These are phyloP conservation scores for Stevia rebaudiana DNA, from an alignment of 140 eudicot genomes.

Conservation along the genomic window DNA sequence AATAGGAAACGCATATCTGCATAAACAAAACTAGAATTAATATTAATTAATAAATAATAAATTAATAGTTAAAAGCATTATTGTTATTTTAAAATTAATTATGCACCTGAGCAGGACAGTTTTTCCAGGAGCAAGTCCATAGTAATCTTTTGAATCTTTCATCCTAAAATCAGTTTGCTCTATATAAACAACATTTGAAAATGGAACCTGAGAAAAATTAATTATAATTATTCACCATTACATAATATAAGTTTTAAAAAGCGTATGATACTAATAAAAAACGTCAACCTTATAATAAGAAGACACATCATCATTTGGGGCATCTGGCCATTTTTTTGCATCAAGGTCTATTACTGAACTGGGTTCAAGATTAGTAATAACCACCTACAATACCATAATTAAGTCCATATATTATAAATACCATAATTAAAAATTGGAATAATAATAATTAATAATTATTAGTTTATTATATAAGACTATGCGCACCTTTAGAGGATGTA, in stretches of 20 bases:
- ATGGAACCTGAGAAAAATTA: conserved; percentile 59
- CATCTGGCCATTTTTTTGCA: conserved; percentile 99
- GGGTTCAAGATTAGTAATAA: conserved; percentile 78
- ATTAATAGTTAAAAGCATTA: not conserved
- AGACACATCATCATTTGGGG: conserved; percentile 69
- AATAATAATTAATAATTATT: not conserved
- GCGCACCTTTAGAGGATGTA: conserved; percentile 82
- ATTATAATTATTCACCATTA: not conserved
- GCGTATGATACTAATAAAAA: not conserved
- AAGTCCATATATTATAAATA: conserved; percentile 1
- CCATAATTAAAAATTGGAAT: not conserved
- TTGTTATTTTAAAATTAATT: not conserved
- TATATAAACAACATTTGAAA: conserved; percentile 71
- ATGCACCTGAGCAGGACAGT: conserved; percentile 75
- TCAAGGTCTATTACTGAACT: conserved; percentile 64
- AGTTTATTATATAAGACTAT: not conserved
- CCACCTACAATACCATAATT: conserved; percentile 47
- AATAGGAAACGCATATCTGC: conserved; percentile 85
- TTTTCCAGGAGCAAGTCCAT: conserved; percentile 97
- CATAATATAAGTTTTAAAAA: not conserved
- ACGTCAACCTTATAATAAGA: conserved; percentile 68
- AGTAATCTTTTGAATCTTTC: conserved; percentile 92
- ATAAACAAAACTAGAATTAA: conserved; percentile 1
- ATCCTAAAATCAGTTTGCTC: conserved; percentile 76
- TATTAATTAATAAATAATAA: not conserved